Evolutionary conservation across 371 early-diverging fungal species (phyloP).

Genomic region (Syncephalis plumigaleata): DNA sequence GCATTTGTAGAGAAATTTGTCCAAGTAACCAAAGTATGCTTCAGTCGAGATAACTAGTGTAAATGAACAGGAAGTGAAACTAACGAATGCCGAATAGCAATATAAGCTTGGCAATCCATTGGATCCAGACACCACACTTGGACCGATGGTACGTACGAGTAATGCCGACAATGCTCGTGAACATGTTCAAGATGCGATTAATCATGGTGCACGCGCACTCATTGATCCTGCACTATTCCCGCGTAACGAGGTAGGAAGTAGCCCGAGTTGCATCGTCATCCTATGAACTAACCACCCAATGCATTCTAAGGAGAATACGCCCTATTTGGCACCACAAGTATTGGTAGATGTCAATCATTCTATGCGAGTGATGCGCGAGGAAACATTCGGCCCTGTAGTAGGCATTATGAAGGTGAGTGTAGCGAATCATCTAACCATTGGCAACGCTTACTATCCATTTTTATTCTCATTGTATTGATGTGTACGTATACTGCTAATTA

Average conservation of each 20-base stretch:
- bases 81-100: slow-evolving; percentile 4
- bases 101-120: slow-evolving; percentile 51
- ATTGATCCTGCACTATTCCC: slow-evolving; percentile 41
- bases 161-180: slow-evolving; percentile 49
- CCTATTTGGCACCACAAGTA: slow-evolving; percentile 61
- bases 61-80: background rate
- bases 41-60: background rate
- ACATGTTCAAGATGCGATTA: slow-evolving; percentile 48
- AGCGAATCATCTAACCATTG: background rate
- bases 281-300: background rate
- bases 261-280: no score
- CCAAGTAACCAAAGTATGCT: slow-evolving; percentile 32
- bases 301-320: slow-evolving; percentile 24
- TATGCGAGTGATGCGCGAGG: slow-evolving; percentile 68
- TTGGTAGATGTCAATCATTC: slow-evolving; percentile 49
- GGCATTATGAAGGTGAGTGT: slow-evolving; percentile 42
- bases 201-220: slow-evolving; percentile 44
- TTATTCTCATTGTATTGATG: background rate
- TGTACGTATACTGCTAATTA: no score
- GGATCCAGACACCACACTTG: slow-evolving; percentile 43
- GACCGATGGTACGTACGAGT: slow-evolving; percentile 56
- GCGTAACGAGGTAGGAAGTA: slow-evolving; percentile 34
- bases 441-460: no score
- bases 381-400: slow-evolving; percentile 77
- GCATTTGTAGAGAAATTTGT: slow-evolving; percentile 47